Evolutionary conservation across 2,329 filamentous ascomycete species (phyloP), one percentile per base, ranked within the genome.

Genomic region (Calonectria hawksworthii): DNA sequence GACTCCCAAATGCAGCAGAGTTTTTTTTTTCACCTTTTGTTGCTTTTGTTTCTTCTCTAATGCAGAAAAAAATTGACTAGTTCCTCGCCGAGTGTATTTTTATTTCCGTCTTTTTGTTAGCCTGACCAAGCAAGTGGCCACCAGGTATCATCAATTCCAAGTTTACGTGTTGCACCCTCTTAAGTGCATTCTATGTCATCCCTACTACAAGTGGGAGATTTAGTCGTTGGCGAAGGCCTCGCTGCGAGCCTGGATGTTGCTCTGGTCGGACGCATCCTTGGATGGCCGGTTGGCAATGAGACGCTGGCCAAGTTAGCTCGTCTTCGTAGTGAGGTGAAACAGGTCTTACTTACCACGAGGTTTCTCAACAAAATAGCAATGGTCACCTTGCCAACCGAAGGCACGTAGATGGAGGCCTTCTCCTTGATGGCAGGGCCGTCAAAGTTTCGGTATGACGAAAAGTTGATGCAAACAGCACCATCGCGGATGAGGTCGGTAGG

Each of bases 391-490:
- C 97, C 97, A 79, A 98, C 98, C 0, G 96, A 97, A 1, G 97
- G 97, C 23, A 99, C 96, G 81, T 98, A 99, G 81, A 99, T 98
- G 7, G 95, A 96, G 2, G 97, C 97, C 88, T 96, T 98, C 84
- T 98, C 94, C 87, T 98, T 99, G 79, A 99, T 93, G 63, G 94
- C 94, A 0, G 94, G 93, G 1, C 90, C 90, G 75, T 93, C 93
- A 86, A 99, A 99, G 87, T 99, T 99, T 88, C 96, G 95, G 86
- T 94, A 95, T 67, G 95, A 98, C 10, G 96, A 98, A 85, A 99
- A 99, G 87, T 99, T 99, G 88, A 99, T 96, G 89, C 97, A 99
- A n/a, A 98, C 95, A 36, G 95, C 96, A 63, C 97, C 97, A 72
- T 98, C 95, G 61, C 95, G 92, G 81, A 99, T 89, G 76, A 97